A percentile compares a stretch with the other conserved stretches of the same genome.
phyloP scores from a whole-genome alignment of 495 filamentous ascomycete species.

The Cryomyces minteri region DNA sequence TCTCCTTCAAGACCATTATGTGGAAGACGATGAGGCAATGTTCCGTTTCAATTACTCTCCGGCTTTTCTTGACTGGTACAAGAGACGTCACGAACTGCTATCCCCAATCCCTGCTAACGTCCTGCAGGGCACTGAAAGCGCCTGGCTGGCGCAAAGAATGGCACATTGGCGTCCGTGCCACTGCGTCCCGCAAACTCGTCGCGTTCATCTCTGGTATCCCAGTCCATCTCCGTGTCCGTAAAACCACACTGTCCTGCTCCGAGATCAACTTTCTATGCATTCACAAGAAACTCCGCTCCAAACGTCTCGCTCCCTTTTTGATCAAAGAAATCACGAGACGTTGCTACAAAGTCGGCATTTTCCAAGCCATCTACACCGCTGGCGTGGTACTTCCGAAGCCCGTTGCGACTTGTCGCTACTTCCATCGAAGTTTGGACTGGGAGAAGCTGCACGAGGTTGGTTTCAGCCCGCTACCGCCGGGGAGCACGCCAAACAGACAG shows the following conservation, averaged over 20 bases:
- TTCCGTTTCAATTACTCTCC: conserved; percentile 91
- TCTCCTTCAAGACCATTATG: conserved; percentile 77
- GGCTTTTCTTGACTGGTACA: conserved; percentile 75
- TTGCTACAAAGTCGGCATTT: conserved; percentile 66
- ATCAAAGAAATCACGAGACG: conserved; percentile 94
- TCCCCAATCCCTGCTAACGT: conserved; percentile 9
- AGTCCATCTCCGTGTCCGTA: conserved; percentile 58
- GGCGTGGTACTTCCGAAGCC: conserved; percentile 81
- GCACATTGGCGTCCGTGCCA: conserved; percentile 81
- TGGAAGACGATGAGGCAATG: conserved; percentile 91
- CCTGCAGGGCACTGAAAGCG: conserved; percentile 67
- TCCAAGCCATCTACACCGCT: conserved; percentile 88
- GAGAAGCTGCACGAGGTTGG: conserved; percentile 83
- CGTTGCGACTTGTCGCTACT: conserved; percentile 83
- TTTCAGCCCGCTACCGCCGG: conserved; percentile 65
- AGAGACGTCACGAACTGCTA: not conserved
- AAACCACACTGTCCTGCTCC: conserved; percentile 52
- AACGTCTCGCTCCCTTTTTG: conserved; percentile 76
- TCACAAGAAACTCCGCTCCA: conserved; percentile 90
- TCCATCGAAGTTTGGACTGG: conserved; percentile 86
- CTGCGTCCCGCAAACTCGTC: conserved; percentile 61
- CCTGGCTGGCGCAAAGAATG: conserved; percentile 92
- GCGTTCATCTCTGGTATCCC: conserved; percentile 92
- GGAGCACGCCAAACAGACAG: conserved; percentile 67
- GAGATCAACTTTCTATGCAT: conserved; percentile 97